A percentile compares a stretch with the other conserved stretches of the same genome.
phyloP scores from a whole-genome alignment of 176 grass and related monocot species.

The Paspalum vaginatum region DNA sequence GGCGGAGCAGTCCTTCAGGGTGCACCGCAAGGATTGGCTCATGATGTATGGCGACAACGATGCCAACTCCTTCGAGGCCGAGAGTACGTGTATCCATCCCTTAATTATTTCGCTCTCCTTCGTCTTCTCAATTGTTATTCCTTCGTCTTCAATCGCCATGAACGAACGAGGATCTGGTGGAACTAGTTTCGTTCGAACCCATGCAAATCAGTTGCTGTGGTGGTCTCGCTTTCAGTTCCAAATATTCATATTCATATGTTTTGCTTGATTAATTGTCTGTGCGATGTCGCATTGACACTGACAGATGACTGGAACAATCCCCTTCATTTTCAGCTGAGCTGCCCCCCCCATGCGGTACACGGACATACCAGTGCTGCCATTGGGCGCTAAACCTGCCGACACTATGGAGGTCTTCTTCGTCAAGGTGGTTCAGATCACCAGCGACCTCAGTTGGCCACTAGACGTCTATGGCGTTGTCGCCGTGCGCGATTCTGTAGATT shows the following conservation, averaged over 20 bases:
- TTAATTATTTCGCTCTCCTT: no score
- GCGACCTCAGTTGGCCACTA: slow-evolving; percentile 19
- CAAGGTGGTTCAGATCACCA: slow-evolving; percentile 16
- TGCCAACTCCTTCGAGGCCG: not conserved
- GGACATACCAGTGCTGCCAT: not conserved
- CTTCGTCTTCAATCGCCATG: no score
- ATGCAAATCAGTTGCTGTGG: no score
- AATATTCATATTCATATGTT: no score
- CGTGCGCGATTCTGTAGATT: not conserved
- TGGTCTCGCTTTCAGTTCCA: no score
- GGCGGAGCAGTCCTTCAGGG: no score
- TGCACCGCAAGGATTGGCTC: no score
- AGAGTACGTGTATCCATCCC: not conserved
- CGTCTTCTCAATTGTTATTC: no score
- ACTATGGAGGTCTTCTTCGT: slow-evolving; percentile 6
- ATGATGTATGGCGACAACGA: not conserved
- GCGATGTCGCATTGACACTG: no score
- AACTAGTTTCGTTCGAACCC: no score
- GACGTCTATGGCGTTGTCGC: slow-evolving; percentile 2
- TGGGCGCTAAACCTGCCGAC: not conserved
- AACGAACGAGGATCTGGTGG: no score
- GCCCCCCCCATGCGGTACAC: not conserved
- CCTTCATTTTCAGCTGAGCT: not conserved
- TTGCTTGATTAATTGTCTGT: no score
- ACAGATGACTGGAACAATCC: not conserved